Base-by-base conservation (phyloP, 192 early-diverging fungal species). In the Chytriomyces hyalinus region DNA sequence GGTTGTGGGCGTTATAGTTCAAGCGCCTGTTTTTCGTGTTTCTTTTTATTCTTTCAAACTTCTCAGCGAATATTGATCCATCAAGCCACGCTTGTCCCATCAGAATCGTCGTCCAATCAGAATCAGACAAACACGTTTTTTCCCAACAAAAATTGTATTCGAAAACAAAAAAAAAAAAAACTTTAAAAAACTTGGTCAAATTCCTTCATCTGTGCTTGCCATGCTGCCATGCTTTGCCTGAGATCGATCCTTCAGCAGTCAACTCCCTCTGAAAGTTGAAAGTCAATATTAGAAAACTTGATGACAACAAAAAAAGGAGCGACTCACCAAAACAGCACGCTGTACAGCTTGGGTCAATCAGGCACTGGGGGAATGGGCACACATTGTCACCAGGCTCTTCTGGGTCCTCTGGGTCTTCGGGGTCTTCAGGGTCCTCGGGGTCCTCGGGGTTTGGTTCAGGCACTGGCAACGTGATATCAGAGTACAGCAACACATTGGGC, bases 311-410 rank as follows among this genome's bases (percentile, higher is more conserved):
- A 60, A 60, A 60, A 60, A 17, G 3, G 15, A 1, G 57, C 57
- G 17, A 17, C 15, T 68, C 61, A 77, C 43, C 81, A 50, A 82
- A 78, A 49, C 81, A 82, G 67, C 81, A 82, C 9, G 72, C 26
- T n/a, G 81, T 82, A 70, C 80, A 84, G 11, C 63, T 73, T 15
- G 79, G 81, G 62, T 82, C 82, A 74, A 82, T 84, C 64, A 83
- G 66, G 46, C 82, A 86, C 73, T 84, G 77, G 24, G 82, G 82
- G 80, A 87, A 81, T 28, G 85, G 85, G 76, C 85, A 87, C 26
- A 80, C 85, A 51, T 75, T 75, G 26, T 75, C 73, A 24, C 85
- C 85, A 45, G 82, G 81, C 36, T 77, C 82, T 24, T 83, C 83
- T 17, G 73, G 73, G 73, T 75, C 73, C 64, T 73, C 70, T 53